A percentile compares a stretch with the other conserved stretches of the same genome.
Conservation (phyloP, 2,329 filamentous ascomycete genomes). For the Xylariales sp. region DNA sequence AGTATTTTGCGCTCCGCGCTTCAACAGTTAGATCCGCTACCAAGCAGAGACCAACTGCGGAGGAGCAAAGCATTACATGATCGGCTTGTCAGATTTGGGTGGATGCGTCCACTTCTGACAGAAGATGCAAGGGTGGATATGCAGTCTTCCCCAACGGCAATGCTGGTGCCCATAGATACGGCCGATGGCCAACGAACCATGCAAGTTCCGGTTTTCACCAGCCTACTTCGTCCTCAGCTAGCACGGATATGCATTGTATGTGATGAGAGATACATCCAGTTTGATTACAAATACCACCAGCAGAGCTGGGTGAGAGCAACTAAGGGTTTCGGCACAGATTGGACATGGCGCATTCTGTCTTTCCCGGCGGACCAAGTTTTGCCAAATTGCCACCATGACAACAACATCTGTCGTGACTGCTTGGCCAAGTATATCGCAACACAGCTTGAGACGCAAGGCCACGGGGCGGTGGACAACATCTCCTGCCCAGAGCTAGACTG, state of each 20-base stretch:
- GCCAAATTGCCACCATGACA: slow-evolving; percentile 8
- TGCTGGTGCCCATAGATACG: slow-evolving; percentile 6
- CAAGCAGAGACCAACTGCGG: slow-evolving; percentile 6
- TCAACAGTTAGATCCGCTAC: slow-evolving; percentile 4
- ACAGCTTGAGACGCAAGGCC: slow-evolving; percentile 33
- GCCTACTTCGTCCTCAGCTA: slow-evolving; percentile 3
- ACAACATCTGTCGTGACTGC: slow-evolving; percentile 9
- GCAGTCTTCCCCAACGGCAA: neutral
- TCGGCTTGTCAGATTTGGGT: slow-evolving; percentile 6
- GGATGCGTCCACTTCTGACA: slow-evolving; percentile 8
- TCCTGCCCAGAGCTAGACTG: slow-evolving; percentile 9
- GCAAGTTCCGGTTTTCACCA: slow-evolving; percentile 8
- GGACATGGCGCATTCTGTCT: slow-evolving; percentile 11
- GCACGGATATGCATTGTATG: slow-evolving; percentile 8
- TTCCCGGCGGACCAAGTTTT: slow-evolving; percentile 9
- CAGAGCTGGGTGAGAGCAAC: slow-evolving; percentile 4
- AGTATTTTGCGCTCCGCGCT: slow-evolving; percentile 5
- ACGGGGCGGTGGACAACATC: slow-evolving; percentile 27
- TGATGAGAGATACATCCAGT: slow-evolving; percentile 8
- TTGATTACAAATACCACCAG: slow-evolving; percentile 1
- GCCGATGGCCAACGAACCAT: slow-evolving; percentile 3
- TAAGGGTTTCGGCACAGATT: slow-evolving; percentile 10
- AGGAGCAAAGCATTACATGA: slow-evolving; percentile 9
- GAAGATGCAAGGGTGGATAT: neutral
- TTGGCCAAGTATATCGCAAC: slow-evolving; percentile 8